A percentile compares a stretch with the other conserved stretches of the same genome.
Evolutionary conservation across 2,329 filamentous ascomycete species (phyloP).

Genomic region (Leptosphaerulina australis): DNA sequence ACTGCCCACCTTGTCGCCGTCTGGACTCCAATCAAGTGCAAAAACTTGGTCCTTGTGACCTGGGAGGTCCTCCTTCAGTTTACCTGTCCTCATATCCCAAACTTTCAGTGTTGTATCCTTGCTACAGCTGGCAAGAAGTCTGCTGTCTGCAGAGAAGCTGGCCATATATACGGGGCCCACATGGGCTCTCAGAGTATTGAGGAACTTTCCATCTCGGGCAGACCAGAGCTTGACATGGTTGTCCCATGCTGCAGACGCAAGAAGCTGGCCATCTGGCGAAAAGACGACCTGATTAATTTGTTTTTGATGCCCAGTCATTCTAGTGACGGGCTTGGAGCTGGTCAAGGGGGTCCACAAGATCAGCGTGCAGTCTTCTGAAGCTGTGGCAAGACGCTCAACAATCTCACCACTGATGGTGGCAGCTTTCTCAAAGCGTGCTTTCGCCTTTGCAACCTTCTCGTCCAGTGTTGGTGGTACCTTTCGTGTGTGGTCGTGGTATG

Average conservation of each 20-base stretch:
- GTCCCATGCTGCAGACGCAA: slow-evolving; percentile 90
- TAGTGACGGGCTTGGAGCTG: slow-evolving; percentile 82
- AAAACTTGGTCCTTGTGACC: slow-evolving; percentile 94
- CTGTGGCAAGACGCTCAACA: slow-evolving; percentile 84
- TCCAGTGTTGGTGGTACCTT: slow-evolving; percentile 71
- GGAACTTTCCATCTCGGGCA: slow-evolving; percentile 75
- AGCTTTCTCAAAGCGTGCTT: slow-evolving; percentile 82
- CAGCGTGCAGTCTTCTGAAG: slow-evolving; percentile 95
- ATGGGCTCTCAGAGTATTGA: slow-evolving; percentile 86
- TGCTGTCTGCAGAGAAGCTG: slow-evolving; percentile 88
- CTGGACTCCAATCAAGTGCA: slow-evolving; percentile 92
- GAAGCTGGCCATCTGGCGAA: slow-evolving; percentile 84
- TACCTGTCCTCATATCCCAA: slow-evolving; percentile 87
- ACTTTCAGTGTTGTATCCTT: slow-evolving; percentile 95
- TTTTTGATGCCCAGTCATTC: slow-evolving; percentile 93
- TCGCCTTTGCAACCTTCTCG: slow-evolving; percentile 75
- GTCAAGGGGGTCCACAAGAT: slow-evolving; percentile 86
- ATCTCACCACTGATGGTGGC: slow-evolving; percentile 76
- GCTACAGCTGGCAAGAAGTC: slow-evolving; percentile 83
- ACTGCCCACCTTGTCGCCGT: slow-evolving; percentile 86
- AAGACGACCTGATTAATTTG: slow-evolving; percentile 96
- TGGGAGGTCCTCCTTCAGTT: slow-evolving; percentile 80
- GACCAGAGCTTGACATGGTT: slow-evolving; percentile 96
- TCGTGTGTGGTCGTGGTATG: slow-evolving; percentile 81
- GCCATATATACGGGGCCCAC: slow-evolving; percentile 92